phyloP scores from a whole-genome alignment of 202 grass and related monocot genomes.

The Digitaria exilis region DNA sequence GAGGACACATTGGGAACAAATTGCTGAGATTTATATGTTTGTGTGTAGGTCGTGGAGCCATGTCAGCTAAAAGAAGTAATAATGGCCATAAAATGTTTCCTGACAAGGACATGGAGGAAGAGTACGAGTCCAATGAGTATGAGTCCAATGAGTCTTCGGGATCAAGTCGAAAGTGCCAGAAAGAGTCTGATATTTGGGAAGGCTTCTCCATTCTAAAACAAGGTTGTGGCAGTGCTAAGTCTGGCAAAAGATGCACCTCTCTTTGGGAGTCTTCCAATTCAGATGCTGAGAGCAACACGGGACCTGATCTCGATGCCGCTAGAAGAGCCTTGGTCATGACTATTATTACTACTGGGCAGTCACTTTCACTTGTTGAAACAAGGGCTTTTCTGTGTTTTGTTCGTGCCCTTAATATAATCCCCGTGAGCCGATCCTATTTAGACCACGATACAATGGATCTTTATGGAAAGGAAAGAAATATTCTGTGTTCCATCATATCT shows the following conservation, averaged over 20 bases:
- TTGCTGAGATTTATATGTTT: background rate
- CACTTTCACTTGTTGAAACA: slow-evolving; percentile 17
- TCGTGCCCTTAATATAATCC: background rate
- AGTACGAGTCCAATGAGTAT: background rate
- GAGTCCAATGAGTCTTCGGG: no score
- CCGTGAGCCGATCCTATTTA: background rate
- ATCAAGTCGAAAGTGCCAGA: no score
- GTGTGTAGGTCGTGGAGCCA: background rate
- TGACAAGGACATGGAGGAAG: background rate
- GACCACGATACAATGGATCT: no score
- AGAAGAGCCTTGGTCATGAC: slow-evolving; percentile 28
- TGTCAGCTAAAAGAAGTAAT: slow-evolving; percentile 8
- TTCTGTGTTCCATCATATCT: no score
- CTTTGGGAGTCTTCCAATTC: background rate
- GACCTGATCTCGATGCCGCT: background rate
- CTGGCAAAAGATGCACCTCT: slow-evolving; percentile 14
- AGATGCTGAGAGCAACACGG: background rate
- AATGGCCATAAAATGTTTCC: background rate
- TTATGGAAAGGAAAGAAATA: no score
- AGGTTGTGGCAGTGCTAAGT: background rate
- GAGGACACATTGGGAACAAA: no score
- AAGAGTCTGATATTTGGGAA: slow-evolving; percentile 28
- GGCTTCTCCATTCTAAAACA: slow-evolving; percentile 20
- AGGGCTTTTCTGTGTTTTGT: background rate
- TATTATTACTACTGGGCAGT: slow-evolving; percentile 21